Conservation (phyloP, 2,329 filamentous ascomycete genomes). For the Grosmannia serpens region DNA sequence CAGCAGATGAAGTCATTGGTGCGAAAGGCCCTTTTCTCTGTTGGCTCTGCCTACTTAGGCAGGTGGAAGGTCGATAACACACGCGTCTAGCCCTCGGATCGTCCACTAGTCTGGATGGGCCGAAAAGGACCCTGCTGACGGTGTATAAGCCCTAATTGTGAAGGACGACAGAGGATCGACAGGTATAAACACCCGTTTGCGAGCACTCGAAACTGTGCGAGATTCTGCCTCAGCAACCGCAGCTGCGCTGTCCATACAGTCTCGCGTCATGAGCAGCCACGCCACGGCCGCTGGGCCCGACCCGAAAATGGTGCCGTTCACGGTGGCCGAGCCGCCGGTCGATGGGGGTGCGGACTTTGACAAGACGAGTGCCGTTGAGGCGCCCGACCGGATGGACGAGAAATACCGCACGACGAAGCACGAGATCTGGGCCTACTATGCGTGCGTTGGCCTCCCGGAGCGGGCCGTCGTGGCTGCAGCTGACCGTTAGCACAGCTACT, state of each 20-base stretch:
- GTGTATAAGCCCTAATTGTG: neutral
- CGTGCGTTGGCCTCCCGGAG: neutral
- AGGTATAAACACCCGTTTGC: neutral
- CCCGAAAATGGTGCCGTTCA: neutral
- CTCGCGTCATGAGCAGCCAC: neutral
- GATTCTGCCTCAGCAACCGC: neutral
- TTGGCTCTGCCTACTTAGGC: neutral
- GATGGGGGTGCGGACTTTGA: neutral
- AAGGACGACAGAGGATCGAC: too few relatives aligned
- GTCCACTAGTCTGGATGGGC: neutral
- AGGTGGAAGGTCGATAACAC: neutral
- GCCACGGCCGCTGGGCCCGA: neutral
- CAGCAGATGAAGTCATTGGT: too few relatives aligned
- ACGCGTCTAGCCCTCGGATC: too few relatives aligned
- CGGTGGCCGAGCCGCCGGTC: neutral
- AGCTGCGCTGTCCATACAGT: neutral
- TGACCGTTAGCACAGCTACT: neutral
- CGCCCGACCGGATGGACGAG: neutral
- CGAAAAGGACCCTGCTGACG: neutral
- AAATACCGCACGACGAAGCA: conserved; percentile 1
- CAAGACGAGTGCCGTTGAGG: neutral
- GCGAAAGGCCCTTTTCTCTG: neutral
- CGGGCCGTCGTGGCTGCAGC: neutral
- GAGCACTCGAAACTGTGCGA: neutral
- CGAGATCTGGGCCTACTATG: conserved; percentile 1